A percentile compares a stretch with the other conserved stretches of the same genome.
Conservation (phyloP, 805 yeast species). For the Pichia nakasei region DNA sequence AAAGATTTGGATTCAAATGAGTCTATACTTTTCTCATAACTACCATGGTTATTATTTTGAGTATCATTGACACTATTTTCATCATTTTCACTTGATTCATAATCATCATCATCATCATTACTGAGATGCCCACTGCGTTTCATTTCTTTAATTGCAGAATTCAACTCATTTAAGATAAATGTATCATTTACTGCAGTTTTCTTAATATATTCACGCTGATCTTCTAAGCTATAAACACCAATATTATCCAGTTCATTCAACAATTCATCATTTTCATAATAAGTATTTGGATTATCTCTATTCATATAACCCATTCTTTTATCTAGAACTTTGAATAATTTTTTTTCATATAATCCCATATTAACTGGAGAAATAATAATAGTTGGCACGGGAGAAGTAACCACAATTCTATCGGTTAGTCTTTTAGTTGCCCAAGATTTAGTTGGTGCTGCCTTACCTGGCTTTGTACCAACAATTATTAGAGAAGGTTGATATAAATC, state of each 20-base stretch:
- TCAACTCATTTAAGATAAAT: slow-evolving; percentile 8
- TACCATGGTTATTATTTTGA: too few relatives aligned
- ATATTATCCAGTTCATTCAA: slow-evolving; percentile 18
- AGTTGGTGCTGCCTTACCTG: slow-evolving; percentile 39
- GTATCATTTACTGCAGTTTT: slow-evolving; percentile 11
- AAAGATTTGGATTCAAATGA: background rate
- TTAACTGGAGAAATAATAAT: slow-evolving; percentile 56
- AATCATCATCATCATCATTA: background rate
- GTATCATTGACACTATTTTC: background rate
- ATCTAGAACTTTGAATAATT: slow-evolving; percentile 30
- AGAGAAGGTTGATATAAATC: slow-evolving; percentile 53
- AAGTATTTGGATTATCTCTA: slow-evolving; percentile 6
- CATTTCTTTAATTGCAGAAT: background rate
- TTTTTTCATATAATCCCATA: slow-evolving; percentile 42
- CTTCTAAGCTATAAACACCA: slow-evolving; percentile 20
- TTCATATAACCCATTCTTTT: slow-evolving; percentile 14
- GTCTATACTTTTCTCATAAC: slow-evolving; percentile 2
- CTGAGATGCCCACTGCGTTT: background rate
- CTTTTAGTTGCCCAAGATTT: slow-evolving; percentile 55
- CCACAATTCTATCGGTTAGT: slow-evolving; percentile 55
- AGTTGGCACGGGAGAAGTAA: slow-evolving; percentile 57
- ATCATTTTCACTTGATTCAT: background rate
- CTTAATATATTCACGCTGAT: slow-evolving; percentile 16
- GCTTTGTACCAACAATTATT: slow-evolving; percentile 48
- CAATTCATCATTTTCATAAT: slow-evolving; percentile 11